phyloP scores from a whole-genome alignment of 2,329 filamentous ascomycete genomes.

The Pezicula carpinea region DNA sequence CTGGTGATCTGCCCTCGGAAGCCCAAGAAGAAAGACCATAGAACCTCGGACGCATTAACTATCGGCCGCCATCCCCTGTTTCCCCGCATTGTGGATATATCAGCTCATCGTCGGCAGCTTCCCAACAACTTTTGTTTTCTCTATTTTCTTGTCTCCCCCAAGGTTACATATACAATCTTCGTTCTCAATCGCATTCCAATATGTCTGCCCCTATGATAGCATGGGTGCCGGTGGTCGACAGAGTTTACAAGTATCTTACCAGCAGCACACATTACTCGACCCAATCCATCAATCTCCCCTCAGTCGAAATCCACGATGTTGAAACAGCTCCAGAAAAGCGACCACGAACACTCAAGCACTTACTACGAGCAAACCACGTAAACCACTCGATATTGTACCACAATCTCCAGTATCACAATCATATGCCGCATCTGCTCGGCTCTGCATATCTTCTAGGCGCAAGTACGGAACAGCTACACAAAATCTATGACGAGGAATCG shows the following conservation, averaged over 20 bases:
- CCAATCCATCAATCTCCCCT: constrained; percentile 51
- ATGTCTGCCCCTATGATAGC: constrained; percentile 38
- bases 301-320: constrained; percentile 71
- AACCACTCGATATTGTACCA: constrained; percentile 83
- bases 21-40: too few species aligned
- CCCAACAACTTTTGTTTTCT: not conserved
- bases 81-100: not conserved
- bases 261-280: constrained; percentile 22
- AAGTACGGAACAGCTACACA: constrained; percentile 65
- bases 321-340: constrained; percentile 77
- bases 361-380: constrained; percentile 86
- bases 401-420: constrained; percentile 72
- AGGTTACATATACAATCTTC: not conserved
- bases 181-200: constrained; percentile 4
- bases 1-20: too few species aligned
- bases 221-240: constrained; percentile 37
- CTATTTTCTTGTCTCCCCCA: not conserved
- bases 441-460: constrained; percentile 85
- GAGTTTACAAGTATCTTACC: constrained; percentile 30
- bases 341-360: constrained; percentile 79
- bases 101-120: not conserved
- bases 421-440: constrained; percentile 74
- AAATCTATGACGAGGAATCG: constrained; percentile 74
- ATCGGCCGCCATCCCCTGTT: not conserved
- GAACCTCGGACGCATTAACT: not conserved